Evolutionary conservation across 73 alveolate genomes (phyloP).

Genomic region (Paramecium sonneborni): DNA sequence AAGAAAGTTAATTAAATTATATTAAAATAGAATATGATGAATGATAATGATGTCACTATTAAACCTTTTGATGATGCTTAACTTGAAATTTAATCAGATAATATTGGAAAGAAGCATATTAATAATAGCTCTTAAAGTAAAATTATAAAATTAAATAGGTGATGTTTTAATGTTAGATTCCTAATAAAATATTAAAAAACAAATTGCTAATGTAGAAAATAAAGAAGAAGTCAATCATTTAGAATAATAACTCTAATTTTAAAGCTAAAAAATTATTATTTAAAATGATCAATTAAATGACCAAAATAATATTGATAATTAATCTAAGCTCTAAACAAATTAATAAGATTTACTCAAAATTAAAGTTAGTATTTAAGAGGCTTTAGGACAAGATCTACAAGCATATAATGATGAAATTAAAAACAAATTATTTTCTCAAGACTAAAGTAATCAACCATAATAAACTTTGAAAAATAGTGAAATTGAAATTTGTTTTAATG

Average conservation of each 20-base stretch:
- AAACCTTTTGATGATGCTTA: conserved; percentile 14
- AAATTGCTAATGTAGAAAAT: background rate
- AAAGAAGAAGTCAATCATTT: background rate
- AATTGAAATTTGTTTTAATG: background rate
- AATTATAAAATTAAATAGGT: background rate
- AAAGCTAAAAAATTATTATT: background rate
- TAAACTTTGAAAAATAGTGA: background rate
- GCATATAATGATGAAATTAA: background rate
- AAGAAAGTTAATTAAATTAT: background rate
- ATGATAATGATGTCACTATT: background rate
- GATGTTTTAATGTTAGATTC: background rate
- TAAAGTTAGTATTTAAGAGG: background rate
- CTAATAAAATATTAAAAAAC: background rate
- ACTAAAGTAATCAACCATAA: background rate
- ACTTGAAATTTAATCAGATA: background rate
- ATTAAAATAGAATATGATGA: conserved; percentile 22
- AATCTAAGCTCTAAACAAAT: background rate
- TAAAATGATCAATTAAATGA: background rate
- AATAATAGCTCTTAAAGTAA: background rate
- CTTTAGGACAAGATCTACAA: background rate
- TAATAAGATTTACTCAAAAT: background rate
- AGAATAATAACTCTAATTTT: background rate
- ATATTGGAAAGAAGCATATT: background rate
- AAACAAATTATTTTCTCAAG: background rate
- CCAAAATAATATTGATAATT: background rate